Base-by-base conservation (phyloP, 176 grass and related monocot genomes). In the Hyparrhenia diplandra region DNA sequence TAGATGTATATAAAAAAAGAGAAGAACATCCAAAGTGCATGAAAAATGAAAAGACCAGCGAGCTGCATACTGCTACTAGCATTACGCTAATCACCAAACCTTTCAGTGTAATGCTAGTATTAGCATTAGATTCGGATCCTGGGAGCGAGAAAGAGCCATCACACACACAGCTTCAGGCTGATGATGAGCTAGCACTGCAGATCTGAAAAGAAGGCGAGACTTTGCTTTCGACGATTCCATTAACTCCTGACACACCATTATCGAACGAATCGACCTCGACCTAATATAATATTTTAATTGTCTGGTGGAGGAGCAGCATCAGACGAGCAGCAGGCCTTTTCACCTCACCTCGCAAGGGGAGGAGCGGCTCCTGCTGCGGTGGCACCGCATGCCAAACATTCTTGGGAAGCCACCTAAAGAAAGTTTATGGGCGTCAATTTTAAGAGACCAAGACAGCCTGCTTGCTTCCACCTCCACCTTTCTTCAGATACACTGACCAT, bases 231-330 rank as follows among this genome's bases (percentile, higher is more conserved):
- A 80, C 63, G 54, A 58, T 71, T 55, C 64, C 71, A 74, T 84
- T 51, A 55, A 3, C 37, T 39, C 1, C 9, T 39, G 37, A 39
- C 37, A 39, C 37, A 39, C 37, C 37, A 39, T 9, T 8, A 39
- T 39, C 37, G 37, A 39, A 49, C n/a, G n/a, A n/a, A n/a, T n/a
- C n/a, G n/a, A n/a, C n/a, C n/a, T 32, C 17, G 16, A 75, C 78
- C 75, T 31, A 68, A 74, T 61, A 88, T 31, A 68, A 74, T 61
- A 88, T 30, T 84, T 80, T 88, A 80, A 80, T 67, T 74, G 60
- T 49, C 36, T 40, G 80, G 59, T 79, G 71, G 45, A 18, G 37
- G 7, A 31, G 49, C 18, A 61, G 81, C 81, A 24, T 36, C 35
- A 36, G 37, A 41, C 39, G 39, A 41, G 39, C 8, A 54, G 30